These are phyloP conservation scores for Ceratocystis papillata DNA, from an alignment of 2,329 filamentous ascomycete species.

Conservation along the genomic window DNA sequence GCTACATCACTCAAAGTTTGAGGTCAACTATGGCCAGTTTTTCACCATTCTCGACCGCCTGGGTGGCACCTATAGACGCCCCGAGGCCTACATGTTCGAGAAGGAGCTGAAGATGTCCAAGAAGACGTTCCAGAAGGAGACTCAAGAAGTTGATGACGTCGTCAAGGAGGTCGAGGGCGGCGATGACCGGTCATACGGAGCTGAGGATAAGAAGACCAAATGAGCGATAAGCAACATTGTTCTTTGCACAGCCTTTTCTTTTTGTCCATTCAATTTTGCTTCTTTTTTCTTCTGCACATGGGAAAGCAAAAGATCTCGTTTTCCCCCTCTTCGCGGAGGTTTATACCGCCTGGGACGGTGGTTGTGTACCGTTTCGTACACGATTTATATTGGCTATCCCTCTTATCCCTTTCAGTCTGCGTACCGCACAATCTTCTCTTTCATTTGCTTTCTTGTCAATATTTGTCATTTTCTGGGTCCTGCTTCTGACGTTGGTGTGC, in stretches of 20 bases:
- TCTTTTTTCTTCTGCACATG: neutral
- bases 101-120: slow-evolving; percentile 77
- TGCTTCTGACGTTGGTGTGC: neutral
- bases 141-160: slow-evolving; percentile 62
- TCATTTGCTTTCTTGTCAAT: slow-evolving; percentile 7
- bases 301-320: neutral
- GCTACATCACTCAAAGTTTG: slow-evolving; percentile 53
- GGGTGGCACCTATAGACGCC: slow-evolving; percentile 75
- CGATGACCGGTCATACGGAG: slow-evolving; percentile 43
- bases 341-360: neutral
- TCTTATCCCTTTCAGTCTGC: neutral
- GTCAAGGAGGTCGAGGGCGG: slow-evolving; percentile 57
- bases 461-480: neutral
- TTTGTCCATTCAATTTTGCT: neutral
- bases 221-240: slow-evolving; percentile 25
- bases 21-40: slow-evolving; percentile 81
- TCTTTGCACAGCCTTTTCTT: slow-evolving; percentile 14
- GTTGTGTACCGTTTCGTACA: neutral
- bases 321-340: neutral
- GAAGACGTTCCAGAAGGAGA: slow-evolving; percentile 68
- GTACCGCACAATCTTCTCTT: neutral
- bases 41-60: slow-evolving; percentile 85
- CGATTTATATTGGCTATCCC: neutral
- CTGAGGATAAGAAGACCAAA: slow-evolving; percentile 39
- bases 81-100: slow-evolving; percentile 74